These are phyloP conservation scores for Pestalotiopsis fici DNA, from an alignment of 2,329 filamentous ascomycete species.

Conservation along the genomic window DNA sequence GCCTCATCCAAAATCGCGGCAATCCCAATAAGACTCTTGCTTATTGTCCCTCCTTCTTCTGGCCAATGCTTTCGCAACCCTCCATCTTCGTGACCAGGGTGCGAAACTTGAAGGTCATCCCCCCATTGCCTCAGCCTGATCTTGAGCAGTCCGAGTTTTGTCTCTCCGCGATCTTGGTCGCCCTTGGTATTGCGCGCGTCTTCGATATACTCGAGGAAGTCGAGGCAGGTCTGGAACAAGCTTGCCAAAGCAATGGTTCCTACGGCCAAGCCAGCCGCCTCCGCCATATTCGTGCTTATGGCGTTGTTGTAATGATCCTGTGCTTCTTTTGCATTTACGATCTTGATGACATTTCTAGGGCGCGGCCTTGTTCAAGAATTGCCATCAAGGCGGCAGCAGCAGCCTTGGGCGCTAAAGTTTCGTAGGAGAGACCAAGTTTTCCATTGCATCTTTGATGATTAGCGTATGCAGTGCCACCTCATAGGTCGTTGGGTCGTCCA, in stretches of 20 bases:
- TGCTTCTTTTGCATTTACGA: too few species aligned
- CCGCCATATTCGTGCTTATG: not conserved
- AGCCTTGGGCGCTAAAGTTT: too few species aligned
- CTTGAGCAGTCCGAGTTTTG: not conserved
- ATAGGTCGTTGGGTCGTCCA: too few species aligned
- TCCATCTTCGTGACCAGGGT: slow-evolving; percentile 1
- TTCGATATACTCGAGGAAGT: slow-evolving; percentile 2
- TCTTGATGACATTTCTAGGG: too few species aligned
- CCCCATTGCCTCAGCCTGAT: slow-evolving; percentile 1
- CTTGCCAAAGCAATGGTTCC: not conserved
- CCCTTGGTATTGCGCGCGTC: not conserved
- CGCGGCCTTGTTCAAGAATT: too few species aligned
- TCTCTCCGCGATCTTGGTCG: not conserved
- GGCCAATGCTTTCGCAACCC: not conserved
- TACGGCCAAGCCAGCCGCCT: not conserved
- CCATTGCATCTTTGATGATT: too few species aligned
- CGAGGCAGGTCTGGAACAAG: slow-evolving; percentile 1
- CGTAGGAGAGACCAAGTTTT: too few species aligned
- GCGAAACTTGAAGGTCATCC: not conserved
- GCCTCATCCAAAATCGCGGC: not conserved
- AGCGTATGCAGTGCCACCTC: too few species aligned
- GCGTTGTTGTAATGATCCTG: too few species aligned
- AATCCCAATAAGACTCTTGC: not conserved
- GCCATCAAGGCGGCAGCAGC: too few species aligned
- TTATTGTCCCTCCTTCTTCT: not conserved